Conservation (phyloP, 2,329 filamentous ascomycete species). For the Dactylellina haptotyla region DNA sequence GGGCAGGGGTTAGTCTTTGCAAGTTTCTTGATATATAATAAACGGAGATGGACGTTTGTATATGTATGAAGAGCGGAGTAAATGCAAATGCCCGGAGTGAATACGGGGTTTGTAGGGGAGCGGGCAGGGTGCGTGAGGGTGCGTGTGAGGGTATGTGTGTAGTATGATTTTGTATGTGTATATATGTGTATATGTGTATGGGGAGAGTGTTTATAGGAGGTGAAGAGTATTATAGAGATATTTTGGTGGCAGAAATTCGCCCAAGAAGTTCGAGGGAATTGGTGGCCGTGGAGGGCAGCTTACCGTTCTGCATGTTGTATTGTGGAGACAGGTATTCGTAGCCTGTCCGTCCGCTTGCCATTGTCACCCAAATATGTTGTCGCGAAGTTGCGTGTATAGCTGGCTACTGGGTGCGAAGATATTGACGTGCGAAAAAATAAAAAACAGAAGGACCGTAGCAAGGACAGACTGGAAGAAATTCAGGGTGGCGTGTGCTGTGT, state of each 20-base stretch:
- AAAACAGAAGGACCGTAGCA: conserved; percentile 36
- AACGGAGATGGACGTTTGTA: neutral
- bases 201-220: conserved; percentile 31
- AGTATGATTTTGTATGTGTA: conserved; percentile 6
- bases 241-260: conserved; percentile 43
- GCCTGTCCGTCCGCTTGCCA: conserved; percentile 54
- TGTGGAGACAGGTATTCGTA: conserved; percentile 55
- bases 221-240: conserved; percentile 47
- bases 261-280: conserved; percentile 6
- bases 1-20: no score
- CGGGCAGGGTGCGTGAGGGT: no score
- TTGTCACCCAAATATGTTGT: conserved; percentile 53
- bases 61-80: neutral
- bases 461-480: conserved; percentile 49
- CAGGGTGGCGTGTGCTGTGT: conserved; percentile 46
- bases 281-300: conserved; percentile 32
- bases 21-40: no score
- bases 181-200: conserved; percentile 4
- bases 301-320: conserved; percentile 54
- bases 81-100: conserved; percentile 7
- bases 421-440: conserved; percentile 45
- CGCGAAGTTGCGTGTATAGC: conserved; percentile 52
- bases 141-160: conserved; percentile 25
- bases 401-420: conserved; percentile 50
- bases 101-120: no score